A percentile compares a stretch with the other conserved stretches of the same genome.
Conservation (phyloP, 805 yeast genomes). For the Candida easanensis region DNA sequence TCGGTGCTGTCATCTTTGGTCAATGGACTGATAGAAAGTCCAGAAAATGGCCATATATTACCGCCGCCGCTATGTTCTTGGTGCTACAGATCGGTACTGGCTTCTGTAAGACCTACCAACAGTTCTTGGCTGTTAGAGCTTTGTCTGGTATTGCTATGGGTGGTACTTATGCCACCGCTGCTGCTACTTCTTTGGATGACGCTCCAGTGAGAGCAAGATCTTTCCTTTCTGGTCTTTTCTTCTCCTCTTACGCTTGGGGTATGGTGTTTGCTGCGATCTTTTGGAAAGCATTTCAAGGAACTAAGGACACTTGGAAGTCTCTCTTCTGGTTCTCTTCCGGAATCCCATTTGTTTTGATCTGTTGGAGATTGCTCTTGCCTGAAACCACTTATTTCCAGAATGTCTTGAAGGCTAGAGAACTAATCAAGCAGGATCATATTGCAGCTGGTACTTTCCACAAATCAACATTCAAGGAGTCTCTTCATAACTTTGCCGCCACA, state of each 20-base stretch:
- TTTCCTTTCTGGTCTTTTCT: conserved; percentile 57
- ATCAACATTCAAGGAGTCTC: conserved; percentile 23
- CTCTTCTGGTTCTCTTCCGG: conserved; percentile 73
- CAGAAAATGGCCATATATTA: conserved; percentile 64
- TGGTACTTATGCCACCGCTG: conserved; percentile 43
- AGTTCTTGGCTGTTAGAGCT: conserved; percentile 62
- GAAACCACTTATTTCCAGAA: conserved; percentile 55
- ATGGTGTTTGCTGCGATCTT: conserved; percentile 62
- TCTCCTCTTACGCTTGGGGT: conserved; percentile 62
- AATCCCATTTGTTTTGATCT: conserved; percentile 53
- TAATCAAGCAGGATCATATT: conserved; percentile 27
- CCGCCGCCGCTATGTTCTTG: conserved; percentile 48
- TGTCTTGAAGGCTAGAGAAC: conserved; percentile 29
- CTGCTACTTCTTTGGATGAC: conserved; percentile 55
- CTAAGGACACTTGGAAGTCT: conserved; percentile 62
- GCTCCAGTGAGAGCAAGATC: conserved; percentile 61
- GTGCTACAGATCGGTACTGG: conserved; percentile 63
- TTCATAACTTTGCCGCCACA: conserved; percentile 32
- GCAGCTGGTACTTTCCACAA: conserved; percentile 25
- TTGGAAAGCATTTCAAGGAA: conserved; percentile 54
- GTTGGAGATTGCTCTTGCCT: conserved; percentile 56
- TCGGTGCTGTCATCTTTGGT: conserved; percentile 70
- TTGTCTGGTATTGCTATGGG: conserved; percentile 59
- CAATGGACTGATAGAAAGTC: conserved; percentile 59
- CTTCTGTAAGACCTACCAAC: conserved; percentile 52